These are phyloP conservation scores for Caryopteris hybrid DNA, from an alignment of 305 asterid genomes.

Conservation along the genomic window DNA sequence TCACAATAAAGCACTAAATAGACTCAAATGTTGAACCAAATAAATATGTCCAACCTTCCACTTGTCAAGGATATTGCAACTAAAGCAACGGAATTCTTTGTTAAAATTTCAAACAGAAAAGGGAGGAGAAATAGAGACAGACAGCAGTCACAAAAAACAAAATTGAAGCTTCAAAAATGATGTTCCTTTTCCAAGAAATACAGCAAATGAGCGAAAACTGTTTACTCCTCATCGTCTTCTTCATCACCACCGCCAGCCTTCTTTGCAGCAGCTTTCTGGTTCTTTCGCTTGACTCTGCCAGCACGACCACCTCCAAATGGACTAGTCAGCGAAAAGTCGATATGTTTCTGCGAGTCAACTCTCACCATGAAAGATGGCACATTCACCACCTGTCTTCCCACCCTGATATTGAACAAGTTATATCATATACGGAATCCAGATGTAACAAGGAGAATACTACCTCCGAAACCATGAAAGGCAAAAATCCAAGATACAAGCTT, in stretches of 20 bases:
- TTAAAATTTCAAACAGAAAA: background rate
- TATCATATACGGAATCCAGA: background rate
- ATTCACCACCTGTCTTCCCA: conserved; percentile 40
- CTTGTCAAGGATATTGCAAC: background rate
- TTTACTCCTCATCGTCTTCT: conserved; percentile 39
- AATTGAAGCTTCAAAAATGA: background rate
- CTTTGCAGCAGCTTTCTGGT: conserved; percentile 41
- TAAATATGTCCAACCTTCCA: background rate
- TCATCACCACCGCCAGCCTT: conserved; percentile 41
- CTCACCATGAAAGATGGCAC: conserved; percentile 39
- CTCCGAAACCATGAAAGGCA: background rate
- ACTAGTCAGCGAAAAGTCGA: conserved; percentile 37
- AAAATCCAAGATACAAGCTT: background rate
- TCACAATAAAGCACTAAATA: too few species aligned
- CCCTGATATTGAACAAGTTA: conserved; percentile 17
- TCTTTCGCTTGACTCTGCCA: conserved; percentile 43
- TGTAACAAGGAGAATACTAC: background rate
- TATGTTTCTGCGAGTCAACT: conserved; percentile 37
- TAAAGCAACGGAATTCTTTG: background rate
- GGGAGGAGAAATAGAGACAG: background rate
- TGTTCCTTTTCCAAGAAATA: background rate
- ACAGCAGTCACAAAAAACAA: background rate
- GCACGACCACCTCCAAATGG: conserved; percentile 43
- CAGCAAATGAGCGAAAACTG: background rate
- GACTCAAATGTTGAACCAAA: background rate